Conservation (phyloP, 2,329 filamentous ascomycete genomes). For the Phialophora macrospora region DNA sequence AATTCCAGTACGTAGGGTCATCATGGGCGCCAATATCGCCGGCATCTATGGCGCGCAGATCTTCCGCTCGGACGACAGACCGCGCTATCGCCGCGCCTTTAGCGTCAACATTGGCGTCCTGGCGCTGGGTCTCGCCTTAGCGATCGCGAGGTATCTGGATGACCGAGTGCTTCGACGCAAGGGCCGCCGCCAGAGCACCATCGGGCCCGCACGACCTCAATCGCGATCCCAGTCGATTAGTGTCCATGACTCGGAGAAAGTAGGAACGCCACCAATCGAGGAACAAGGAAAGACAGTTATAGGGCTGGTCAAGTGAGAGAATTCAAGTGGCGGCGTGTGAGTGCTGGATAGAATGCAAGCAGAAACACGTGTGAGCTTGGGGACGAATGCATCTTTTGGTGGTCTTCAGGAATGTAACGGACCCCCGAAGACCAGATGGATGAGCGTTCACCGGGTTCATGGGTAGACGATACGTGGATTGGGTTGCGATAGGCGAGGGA, state of each 20-base stretch:
- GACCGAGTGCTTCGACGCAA: conserved; percentile 43
- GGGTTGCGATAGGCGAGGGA: background rate
- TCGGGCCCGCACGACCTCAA: background rate
- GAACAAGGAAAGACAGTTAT: background rate
- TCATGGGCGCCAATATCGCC: conserved; percentile 67
- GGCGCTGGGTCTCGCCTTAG: conserved; percentile 50
- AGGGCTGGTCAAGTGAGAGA: background rate
- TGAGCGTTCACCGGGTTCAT: background rate
- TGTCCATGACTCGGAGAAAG: background rate
- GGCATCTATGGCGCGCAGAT: conserved; percentile 67
- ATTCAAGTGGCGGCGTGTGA: background rate
- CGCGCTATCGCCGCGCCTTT: conserved; percentile 59
- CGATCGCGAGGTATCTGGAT: conserved; percentile 52
- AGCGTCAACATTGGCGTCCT: conserved; percentile 54
- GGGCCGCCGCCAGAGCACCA: conserved; percentile 30
- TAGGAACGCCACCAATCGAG: background rate
- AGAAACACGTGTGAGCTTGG: background rate
- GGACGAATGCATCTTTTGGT: background rate
- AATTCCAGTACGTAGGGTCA: conserved; percentile 49
- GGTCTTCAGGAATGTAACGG: background rate
- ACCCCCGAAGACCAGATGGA: background rate
- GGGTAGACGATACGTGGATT: background rate
- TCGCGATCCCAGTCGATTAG: background rate
- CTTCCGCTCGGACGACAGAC: conserved; percentile 60
- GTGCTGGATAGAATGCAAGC: background rate